A percentile compares a stretch with the other conserved stretches of the same genome.
Evolutionary conservation across 2,329 filamentous ascomycete species (phyloP).

Genomic region (Talaromyces rugulosus): DNA sequence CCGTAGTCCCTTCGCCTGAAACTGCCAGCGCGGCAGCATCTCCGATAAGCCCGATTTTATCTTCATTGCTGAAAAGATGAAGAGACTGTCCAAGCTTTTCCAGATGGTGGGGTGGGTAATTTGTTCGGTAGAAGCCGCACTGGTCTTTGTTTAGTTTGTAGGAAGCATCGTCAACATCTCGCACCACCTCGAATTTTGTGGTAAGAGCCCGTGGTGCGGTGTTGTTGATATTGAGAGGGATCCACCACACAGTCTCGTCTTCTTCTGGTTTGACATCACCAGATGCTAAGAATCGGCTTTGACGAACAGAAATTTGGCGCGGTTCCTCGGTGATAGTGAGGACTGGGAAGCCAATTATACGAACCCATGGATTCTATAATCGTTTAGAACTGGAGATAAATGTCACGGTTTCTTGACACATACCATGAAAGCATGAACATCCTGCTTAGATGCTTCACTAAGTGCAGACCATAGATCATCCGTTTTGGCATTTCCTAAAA

Average conservation of each 20-base stretch:
- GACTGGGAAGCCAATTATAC: conserved; percentile 90
- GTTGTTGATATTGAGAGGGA: conserved; percentile 77
- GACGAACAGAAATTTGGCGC: conserved; percentile 75
- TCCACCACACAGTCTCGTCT: conserved; percentile 91
- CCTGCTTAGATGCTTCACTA: conserved; percentile 78
- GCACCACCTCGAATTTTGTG: conserved; percentile 70
- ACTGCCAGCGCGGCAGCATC: conserved; percentile 87
- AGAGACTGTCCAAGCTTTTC: conserved; percentile 74
- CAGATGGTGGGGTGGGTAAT: conserved; percentile 82
- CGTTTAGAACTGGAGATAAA: conserved; percentile 7
- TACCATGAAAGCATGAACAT: conserved; percentile 81
- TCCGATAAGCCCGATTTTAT: conserved; percentile 89
- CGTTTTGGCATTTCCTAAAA: conserved; percentile 70
- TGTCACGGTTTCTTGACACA: conserved; percentile 9
- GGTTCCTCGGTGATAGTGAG: conserved; percentile 80
- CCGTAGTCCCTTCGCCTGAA: conserved; percentile 76
- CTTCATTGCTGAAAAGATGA: conserved; percentile 71
- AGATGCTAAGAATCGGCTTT: conserved; percentile 84
- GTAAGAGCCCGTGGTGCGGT: conserved; percentile 66
- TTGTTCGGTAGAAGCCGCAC: conserved; percentile 87
- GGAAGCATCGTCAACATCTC: conserved; percentile 65
- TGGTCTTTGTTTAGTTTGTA: conserved; percentile 93
- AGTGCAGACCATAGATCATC: conserved; percentile 87
- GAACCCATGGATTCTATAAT: conserved; percentile 73
- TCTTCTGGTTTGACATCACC: conserved; percentile 90